phyloP scores from a whole-genome alignment of 2,329 filamentous ascomycete species.

The Zymoseptoria brevis region DNA sequence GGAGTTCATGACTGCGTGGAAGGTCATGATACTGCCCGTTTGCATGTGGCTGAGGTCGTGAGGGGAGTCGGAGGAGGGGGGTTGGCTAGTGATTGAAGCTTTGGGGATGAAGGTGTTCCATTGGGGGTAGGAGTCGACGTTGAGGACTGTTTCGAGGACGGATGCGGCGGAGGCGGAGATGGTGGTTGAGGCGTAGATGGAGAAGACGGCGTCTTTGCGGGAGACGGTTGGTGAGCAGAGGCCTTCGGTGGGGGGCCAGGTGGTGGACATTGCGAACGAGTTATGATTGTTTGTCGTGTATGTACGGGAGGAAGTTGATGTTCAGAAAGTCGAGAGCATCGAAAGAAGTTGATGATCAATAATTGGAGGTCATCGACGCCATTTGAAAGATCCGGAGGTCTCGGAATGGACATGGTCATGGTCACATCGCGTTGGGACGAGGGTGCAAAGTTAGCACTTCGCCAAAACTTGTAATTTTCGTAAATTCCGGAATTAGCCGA shows the following conservation, averaged over 20 bases:
- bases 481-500: too few relatives aligned
- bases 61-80: conserved; percentile 1
- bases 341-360: background rate
- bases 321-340: background rate
- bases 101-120: conserved; percentile 40
- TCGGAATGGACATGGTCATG: background rate
- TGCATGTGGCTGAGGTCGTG: conserved; percentile 11
- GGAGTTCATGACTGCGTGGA: conserved; percentile 23
- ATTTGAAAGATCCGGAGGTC: background rate
- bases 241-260: conserved; percentile 21
- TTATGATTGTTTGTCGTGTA: background rate
- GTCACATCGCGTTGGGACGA: background rate
- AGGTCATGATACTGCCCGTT: conserved; percentile 14
- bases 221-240: conserved; percentile 18
- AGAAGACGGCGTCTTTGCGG: conserved; percentile 16
- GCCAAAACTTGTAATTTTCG: too few relatives aligned
- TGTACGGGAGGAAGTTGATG: background rate
- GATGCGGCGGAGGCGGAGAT: conserved; percentile 33
- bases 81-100: conserved; percentile 29
- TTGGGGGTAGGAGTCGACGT: conserved; percentile 36
- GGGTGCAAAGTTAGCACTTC: too few relatives aligned
- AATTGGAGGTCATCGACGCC: background rate
- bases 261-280: background rate
- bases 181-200: conserved; percentile 18
- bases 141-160: conserved; percentile 35